Evolutionary conservation across 2,329 filamentous ascomycete species (phyloP), one percentile per base, ranked within the genome.

Genomic region (Colletotrichum liriopes): DNA sequence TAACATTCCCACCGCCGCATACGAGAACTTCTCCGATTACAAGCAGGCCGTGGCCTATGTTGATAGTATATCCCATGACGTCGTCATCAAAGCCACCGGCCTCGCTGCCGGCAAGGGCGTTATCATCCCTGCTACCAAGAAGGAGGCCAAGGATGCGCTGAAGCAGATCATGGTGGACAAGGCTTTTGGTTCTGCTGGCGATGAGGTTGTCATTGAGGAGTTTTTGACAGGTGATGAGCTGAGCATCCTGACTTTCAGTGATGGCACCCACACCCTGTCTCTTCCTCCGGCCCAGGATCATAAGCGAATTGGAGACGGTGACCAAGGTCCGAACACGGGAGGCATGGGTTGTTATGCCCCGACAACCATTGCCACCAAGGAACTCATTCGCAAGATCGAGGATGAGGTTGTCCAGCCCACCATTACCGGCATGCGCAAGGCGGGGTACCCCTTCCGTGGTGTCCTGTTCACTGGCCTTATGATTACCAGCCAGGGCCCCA

Each of bases 391-490:
- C 1, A 82, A 87, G 70, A 88, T 93, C 60, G 87, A 93, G 73
- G 81, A 82, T 55, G 86, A 86, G 6, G 88, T 93, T 23, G 81
- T 93, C 5, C 84, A 90, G 76, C 91, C 91, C 1, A 93, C 90
- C 56, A 74, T 74, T 39, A 41, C 47, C n/a, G 73, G 73, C 70
- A 96, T 98, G 94, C 89, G 92, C 77, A 89, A 89, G 74, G 96
- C 98, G 79, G 90, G 91, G 82, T 89, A 90, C 52, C 89, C 88
- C 14, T 93, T 93, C 79, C 84, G 87, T 52, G 93, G 93, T 64
- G 88, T 93, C 39, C 86, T 95, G 9, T 95, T 95, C 82, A 95
- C 93, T 1, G 95, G 94, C 8, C 83, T 97, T 41, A 97, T 97
- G 94, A 92, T 97, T 83, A 95, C 93, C 20, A 88, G 90, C 75